A percentile compares a stretch with the other conserved stretches of the same genome.
Conservation (phyloP, 345 rosid genomes). For the Xanthoceras sorbifolium region DNA sequence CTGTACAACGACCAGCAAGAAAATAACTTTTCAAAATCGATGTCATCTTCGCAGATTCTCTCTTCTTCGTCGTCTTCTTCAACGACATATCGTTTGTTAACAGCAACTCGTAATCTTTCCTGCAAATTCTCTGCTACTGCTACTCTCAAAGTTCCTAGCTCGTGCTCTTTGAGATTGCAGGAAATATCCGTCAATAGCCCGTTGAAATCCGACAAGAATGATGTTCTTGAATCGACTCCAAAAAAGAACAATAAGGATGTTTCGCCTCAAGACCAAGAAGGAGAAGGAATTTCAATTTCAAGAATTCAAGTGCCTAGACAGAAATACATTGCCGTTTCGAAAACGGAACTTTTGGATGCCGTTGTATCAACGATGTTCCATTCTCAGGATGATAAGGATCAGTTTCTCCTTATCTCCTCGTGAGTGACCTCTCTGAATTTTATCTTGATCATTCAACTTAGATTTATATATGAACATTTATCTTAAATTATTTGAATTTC, state of each 20-base stretch:
- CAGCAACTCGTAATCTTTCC: conserved; percentile 16
- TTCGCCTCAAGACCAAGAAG: conserved; percentile 26
- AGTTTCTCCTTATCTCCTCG: conserved; percentile 72
- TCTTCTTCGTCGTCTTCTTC: conserved; percentile 32
- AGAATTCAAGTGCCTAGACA: conserved; percentile 75
- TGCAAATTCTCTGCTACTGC: conserved; percentile 16
- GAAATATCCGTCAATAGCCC: conserved; percentile 35
- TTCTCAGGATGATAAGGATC: conserved; percentile 53
- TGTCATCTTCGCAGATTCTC: conserved; percentile 46
- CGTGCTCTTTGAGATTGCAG: conserved; percentile 29
- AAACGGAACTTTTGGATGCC: conserved; percentile 71
- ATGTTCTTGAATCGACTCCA: conserved; percentile 1
- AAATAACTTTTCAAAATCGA: conserved; percentile 1
- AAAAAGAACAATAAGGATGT: conserved; percentile 24
- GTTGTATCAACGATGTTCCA: conserved; percentile 50
- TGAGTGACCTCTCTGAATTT: conserved; percentile 28
- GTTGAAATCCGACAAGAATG: conserved; percentile 18
- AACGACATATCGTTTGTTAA: not conserved
- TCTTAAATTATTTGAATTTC: conserved; percentile 3
- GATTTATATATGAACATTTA: not conserved
- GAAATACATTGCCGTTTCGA: conserved; percentile 70
- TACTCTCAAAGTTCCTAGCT: conserved; percentile 15
- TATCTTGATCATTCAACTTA: not conserved
- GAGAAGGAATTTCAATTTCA: conserved; percentile 51
- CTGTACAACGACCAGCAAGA: not conserved